A percentile compares a stretch with the other conserved stretches of the same genome.
Conservation (phyloP, 1,284 basidiomycete genomes). For the Apiotrichum veenhuisii region DNA sequence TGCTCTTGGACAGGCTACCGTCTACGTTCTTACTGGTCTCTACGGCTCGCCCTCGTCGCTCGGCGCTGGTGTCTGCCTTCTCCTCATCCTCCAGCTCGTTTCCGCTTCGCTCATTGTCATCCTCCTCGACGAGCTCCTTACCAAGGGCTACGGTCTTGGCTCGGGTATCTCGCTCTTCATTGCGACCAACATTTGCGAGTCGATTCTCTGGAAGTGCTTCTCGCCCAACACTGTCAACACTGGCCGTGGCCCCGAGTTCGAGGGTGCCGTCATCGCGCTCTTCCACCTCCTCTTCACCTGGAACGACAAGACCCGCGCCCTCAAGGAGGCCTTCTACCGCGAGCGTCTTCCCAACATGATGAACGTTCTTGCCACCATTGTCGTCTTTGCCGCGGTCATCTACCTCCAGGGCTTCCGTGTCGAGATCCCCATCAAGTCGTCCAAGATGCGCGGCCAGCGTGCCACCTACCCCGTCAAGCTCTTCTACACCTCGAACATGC, state of each 20-base stretch:
- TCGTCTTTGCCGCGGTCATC: conserved; percentile 91
- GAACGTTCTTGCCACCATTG: conserved; percentile 89
- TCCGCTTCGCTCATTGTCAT: conserved; percentile 94
- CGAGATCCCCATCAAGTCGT: conserved; percentile 97
- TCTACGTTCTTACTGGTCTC: conserved; percentile 94
- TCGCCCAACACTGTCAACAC: conserved; percentile 98
- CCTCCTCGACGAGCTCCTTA: conserved; percentile 95
- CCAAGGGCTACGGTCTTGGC: conserved; percentile 97
- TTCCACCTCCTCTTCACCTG: conserved; percentile 98
- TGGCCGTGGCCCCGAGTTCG: conserved; percentile 95
- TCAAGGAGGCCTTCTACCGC: conserved; percentile 97
- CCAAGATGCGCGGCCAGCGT: conserved; percentile 90
- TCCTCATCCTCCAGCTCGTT: conserved; percentile 93
- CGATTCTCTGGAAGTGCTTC: conserved; percentile 99
- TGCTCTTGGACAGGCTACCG: conserved; percentile 91
- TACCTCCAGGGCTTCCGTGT: conserved; percentile 99
- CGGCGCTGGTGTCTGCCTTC: conserved; percentile 89
- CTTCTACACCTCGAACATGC: conserved; percentile 99
- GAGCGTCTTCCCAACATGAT: conserved; percentile 96
- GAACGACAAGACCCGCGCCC: conserved; percentile 95
- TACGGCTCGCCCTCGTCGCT: conserved; percentile 92
- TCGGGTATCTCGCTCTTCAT: conserved; percentile 99
- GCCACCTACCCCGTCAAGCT: conserved; percentile 96
- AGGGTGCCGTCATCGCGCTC: conserved; percentile 90
- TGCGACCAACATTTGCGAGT: conserved; percentile 99